Evolutionary conservation across 495 filamentous ascomycete genomes (phyloP), one percentile per base, ranked within the genome.

Genomic region (Penicillium waksmanii): DNA sequence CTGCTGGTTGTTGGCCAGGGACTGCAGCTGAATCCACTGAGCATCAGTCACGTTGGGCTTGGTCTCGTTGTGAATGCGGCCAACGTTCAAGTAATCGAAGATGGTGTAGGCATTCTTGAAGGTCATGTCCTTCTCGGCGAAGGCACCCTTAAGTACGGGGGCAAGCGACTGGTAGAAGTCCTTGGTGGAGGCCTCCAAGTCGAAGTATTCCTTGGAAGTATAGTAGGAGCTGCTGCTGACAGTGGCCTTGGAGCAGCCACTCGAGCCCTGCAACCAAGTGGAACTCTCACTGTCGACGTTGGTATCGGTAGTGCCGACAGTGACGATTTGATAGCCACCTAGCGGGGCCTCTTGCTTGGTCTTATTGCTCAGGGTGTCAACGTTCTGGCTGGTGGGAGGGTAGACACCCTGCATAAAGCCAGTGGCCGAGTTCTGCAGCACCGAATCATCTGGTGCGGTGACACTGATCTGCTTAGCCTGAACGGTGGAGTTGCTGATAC

Each of bases 51-150:
- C 55, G n/a, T 72, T 58, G 12, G 57, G 50, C 62, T 62, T 57
- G 38, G 74, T 72, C 15, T 73, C 60, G 67, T 85, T 85, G 69
- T 85, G 81, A 55, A 85, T 84, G 12, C 33, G 61, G 48, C 75
- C 82, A 44, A 84, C 82, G 52, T 85, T 84, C 36, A 85, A 66
- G 55, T 81, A 77, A 64, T 85, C 82, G 66, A 74, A 85, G 64
- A 85, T 88, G 55, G 78, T 73, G 72, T 92, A 93, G 23, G 86
- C 89, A 66, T 91, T 91, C 69, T 87, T 85, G 78, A 84, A 92
- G 61, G 44, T 86, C 53, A 84, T 82, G 50, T 83, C 63, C 36
- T 64, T 73, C 17, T 74, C 65, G 34, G 65, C 67, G 66, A 89
- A 89, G 4, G 85, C 82, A 34, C 68, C 63, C 67, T 87, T 84